phyloP scores from a whole-genome alignment of 768 basidiomycete genomes.

The Tricholoma furcatifolium region DNA sequence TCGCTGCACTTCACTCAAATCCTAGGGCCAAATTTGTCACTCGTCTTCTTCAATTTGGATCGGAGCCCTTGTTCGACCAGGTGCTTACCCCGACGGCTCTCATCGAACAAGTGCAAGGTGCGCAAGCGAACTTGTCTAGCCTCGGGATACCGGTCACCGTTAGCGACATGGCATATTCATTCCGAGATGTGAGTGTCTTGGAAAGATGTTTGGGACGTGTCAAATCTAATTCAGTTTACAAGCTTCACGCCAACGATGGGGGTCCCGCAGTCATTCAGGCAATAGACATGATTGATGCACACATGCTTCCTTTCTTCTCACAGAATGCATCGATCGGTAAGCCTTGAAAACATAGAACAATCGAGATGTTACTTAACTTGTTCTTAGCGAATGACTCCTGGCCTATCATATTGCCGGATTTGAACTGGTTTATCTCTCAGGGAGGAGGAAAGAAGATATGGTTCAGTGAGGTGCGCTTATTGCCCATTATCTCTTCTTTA shows the following conservation, averaged over 20 bases:
- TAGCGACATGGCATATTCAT: slow-evolving; percentile 64
- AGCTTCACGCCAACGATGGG: slow-evolving; percentile 44
- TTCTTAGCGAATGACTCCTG: slow-evolving; percentile 53
- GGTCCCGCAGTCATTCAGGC: slow-evolving; percentile 55
- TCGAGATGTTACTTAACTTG: background rate
- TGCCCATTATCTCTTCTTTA: background rate
- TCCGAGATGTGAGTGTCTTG: slow-evolving; percentile 34
- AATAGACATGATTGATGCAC: slow-evolving; percentile 63
- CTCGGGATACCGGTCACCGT: slow-evolving; percentile 69
- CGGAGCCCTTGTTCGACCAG: slow-evolving; percentile 63
- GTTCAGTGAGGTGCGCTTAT: slow-evolving; percentile 54
- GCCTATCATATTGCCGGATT: slow-evolving; percentile 57
- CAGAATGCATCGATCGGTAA: slow-evolving; percentile 53
- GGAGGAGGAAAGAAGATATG: slow-evolving; percentile 70
- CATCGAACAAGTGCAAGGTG: slow-evolving; percentile 46
- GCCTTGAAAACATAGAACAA: slow-evolving; percentile 8
- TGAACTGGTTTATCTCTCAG: slow-evolving; percentile 67
- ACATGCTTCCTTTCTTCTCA: slow-evolving; percentile 73
- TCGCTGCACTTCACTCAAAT: slow-evolving; percentile 54
- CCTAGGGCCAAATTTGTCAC: slow-evolving; percentile 64
- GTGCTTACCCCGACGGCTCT: slow-evolving; percentile 51
- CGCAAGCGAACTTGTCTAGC: slow-evolving; percentile 47
- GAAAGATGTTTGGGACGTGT: background rate
- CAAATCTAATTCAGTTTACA: background rate
- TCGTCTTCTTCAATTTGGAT: slow-evolving; percentile 67